A percentile compares a stretch with the other conserved stretches of the same genome.
Evolutionary conservation across 1,284 basidiomycete genomes (phyloP).

Genomic region (Abortiporus biennis): DNA sequence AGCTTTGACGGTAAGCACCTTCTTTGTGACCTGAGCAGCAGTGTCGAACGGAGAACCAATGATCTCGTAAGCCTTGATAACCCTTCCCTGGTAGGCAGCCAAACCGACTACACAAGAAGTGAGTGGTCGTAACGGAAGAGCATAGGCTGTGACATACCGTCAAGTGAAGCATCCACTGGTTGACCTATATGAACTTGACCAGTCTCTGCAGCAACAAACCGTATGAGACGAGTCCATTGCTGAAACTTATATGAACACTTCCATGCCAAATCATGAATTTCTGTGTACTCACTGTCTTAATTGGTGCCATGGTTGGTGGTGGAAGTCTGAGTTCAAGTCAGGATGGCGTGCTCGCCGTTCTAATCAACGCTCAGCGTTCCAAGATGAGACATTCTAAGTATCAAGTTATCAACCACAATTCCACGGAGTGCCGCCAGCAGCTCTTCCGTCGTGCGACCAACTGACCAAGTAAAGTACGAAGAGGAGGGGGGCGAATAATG

Average conservation of each 20-base stretch:
- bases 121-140: background rate
- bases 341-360: no score
- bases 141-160: constrained; percentile 37
- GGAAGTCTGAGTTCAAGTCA: no score
- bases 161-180: constrained; percentile 60
- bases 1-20: constrained; percentile 59
- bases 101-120: constrained; percentile 51
- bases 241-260: constrained; percentile 18
- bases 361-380: no score
- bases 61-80: constrained; percentile 66
- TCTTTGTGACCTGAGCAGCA: constrained; percentile 53
- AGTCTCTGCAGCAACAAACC: constrained; percentile 78
- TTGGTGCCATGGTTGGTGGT: constrained; percentile 44
- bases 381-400: no score
- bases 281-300: constrained; percentile 41
- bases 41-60: constrained; percentile 61
- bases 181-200: constrained; percentile 70
- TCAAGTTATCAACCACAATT: no score
- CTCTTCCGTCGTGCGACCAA: no score
- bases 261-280: background rate
- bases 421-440: no score
- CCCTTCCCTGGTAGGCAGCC: constrained; percentile 45
- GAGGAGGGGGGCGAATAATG: no score
- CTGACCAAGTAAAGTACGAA: no score
- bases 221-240: constrained; percentile 79